Conservation (phyloP, 2,329 filamentous ascomycete genomes). For the Ascochyta viciae-villosae region DNA sequence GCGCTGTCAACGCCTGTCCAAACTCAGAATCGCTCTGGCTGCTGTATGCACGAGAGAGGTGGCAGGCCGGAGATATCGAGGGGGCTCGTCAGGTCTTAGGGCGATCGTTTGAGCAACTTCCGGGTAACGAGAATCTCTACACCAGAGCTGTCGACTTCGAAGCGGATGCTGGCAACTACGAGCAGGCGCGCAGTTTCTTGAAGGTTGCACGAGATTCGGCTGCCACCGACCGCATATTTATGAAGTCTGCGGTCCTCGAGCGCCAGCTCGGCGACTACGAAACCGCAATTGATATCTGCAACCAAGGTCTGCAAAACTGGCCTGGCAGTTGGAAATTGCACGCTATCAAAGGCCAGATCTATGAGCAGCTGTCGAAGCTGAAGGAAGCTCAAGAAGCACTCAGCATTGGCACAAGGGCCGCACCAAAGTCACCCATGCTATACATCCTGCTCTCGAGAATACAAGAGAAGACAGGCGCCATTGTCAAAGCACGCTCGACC, state of each 20-base stretch:
- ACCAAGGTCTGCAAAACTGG: conserved; percentile 85
- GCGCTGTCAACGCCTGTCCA: conserved; percentile 91
- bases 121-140: conserved; percentile 98
- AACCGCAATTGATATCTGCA: conserved; percentile 83
- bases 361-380: conserved; percentile 80
- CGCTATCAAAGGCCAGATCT: conserved; percentile 99
- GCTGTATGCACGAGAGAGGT: conserved; percentile 93
- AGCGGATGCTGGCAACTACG: conserved; percentile 82
- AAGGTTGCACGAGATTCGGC: conserved; percentile 85
- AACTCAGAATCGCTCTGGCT: conserved; percentile 93
- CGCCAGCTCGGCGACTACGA: conserved; percentile 81
- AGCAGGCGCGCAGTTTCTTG: conserved; percentile 82
- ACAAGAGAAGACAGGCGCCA: conserved; percentile 82
- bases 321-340: conserved; percentile 87
- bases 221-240: conserved; percentile 95
- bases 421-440: conserved; percentile 80
- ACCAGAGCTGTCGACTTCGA: conserved; percentile 95
- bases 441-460: conserved; percentile 90
- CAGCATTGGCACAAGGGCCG: conserved; percentile 84
- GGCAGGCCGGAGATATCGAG: conserved; percentile 86
- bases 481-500: conserved; percentile 91
- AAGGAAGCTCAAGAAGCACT: conserved; percentile 91
- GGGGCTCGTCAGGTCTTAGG: conserved; percentile 85
- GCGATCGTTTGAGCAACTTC: conserved; percentile 91
- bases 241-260: conserved; percentile 94